phyloP scores from a whole-genome alignment of 2,329 filamentous ascomycete genomes.

The Xylariomycetidae sp. region DNA sequence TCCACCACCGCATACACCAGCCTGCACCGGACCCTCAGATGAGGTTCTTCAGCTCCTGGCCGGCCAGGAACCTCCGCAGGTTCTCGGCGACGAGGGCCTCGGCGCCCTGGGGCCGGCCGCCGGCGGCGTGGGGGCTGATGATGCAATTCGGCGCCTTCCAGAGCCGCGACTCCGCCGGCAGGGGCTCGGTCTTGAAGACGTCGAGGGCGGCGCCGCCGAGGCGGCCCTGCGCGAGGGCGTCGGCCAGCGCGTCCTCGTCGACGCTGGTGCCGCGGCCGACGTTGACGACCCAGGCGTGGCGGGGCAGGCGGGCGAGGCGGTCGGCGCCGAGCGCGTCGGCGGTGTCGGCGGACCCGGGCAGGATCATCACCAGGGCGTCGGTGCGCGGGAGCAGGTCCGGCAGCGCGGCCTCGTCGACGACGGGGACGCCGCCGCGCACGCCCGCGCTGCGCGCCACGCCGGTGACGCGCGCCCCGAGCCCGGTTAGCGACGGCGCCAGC shows the following conservation, averaged over 20 bases:
- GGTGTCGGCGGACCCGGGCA: constrained; percentile 53
- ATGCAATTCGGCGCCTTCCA: constrained; percentile 48
- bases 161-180: constrained; percentile 34
- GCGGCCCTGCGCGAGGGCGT: constrained; percentile 35
- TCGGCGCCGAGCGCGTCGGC: constrained; percentile 49
- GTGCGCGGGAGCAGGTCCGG: constrained; percentile 47
- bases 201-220: constrained; percentile 45
- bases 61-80: constrained; percentile 51
- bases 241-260: constrained; percentile 42
- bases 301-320: constrained; percentile 45
- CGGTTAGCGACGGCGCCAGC: constrained; percentile 47
- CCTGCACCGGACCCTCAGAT: no score
- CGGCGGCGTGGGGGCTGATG: constrained; percentile 52
- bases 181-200: constrained; percentile 35
- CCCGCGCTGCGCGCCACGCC: constrained; percentile 52
- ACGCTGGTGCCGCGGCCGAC: constrained; percentile 44
- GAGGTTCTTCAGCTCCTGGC: constrained; percentile 52
- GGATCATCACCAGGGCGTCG: constrained; percentile 62
- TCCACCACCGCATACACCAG: no score
- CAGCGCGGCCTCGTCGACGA: constrained; percentile 49
- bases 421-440: constrained; percentile 52
- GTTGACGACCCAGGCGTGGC: constrained; percentile 51
- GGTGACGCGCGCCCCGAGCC: constrained; percentile 50
- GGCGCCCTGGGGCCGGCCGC: constrained; percentile 53
- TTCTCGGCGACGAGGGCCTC: constrained; percentile 57